These are phyloP conservation scores for Nepenthes alata DNA, from an alignment of 179 eudicot species.

Conservation along the genomic window DNA sequence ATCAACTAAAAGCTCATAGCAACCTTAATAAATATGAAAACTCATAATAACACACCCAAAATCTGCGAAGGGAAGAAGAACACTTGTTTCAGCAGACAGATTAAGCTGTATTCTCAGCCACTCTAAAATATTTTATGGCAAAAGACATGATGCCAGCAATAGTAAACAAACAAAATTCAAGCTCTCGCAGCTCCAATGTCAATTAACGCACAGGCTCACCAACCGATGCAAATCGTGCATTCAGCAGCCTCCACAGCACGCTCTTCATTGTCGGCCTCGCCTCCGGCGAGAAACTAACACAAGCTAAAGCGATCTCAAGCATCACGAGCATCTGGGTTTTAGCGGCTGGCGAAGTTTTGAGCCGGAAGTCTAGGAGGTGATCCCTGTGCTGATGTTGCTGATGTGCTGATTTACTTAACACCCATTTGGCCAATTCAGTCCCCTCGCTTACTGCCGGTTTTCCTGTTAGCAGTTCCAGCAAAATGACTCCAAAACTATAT, in stretches of 20 bases:
- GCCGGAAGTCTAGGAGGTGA: slow-evolving; percentile 52
- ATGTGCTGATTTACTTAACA: slow-evolving; percentile 39
- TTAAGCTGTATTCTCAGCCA: too few species aligned
- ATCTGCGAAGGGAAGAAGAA: too few species aligned
- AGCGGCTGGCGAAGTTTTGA: slow-evolving; percentile 44
- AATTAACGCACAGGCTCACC: too few species aligned
- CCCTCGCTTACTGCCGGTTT: slow-evolving; percentile 74
- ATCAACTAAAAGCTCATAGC: too few species aligned
- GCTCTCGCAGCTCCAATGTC: too few species aligned
- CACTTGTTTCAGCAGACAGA: too few species aligned
- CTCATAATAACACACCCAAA: too few species aligned
- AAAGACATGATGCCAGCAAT: too few species aligned
- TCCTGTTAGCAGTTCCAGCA: slow-evolving; percentile 72
- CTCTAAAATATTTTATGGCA: too few species aligned
- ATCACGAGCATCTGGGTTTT: slow-evolving; percentile 71
- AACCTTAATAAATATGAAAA: too few species aligned
- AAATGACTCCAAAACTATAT: slow-evolving; percentile 76
- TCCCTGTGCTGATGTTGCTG: slow-evolving; percentile 35
- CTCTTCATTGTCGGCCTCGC: slow-evolving; percentile 76
- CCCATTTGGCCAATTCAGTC: slow-evolving; percentile 69
- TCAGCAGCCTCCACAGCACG: slow-evolving; percentile 67
- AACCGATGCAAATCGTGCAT: slow-evolving; percentile 17
- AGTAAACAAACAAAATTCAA: too few species aligned
- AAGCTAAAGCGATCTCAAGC: slow-evolving; percentile 63
- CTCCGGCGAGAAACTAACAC: slow-evolving; percentile 60